phyloP scores from a whole-genome alignment of 345 rosid species.

The Acer saccharum region DNA sequence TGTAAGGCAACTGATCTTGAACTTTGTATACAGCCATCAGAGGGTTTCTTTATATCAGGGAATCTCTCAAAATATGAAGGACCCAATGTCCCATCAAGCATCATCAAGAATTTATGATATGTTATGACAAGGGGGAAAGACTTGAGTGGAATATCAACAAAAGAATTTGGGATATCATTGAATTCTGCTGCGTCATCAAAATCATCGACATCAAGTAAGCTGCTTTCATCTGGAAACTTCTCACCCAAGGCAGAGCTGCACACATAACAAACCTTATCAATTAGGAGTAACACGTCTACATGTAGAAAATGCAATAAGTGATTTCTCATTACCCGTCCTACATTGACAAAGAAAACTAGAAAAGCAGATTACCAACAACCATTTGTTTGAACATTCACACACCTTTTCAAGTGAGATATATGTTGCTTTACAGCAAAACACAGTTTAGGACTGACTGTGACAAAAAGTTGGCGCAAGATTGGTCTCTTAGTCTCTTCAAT shows the following conservation, averaged over 20 bases:
- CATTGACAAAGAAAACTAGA: not conserved
- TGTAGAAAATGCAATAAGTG: not conserved
- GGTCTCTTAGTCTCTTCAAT: conserved; percentile 15
- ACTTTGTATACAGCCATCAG: conserved; percentile 15
- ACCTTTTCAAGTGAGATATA: conserved; percentile 48
- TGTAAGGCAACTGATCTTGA: conserved; percentile 27
- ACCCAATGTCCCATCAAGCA: conserved; percentile 57
- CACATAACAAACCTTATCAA: not conserved
- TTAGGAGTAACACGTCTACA: no score
- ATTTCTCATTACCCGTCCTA: not conserved
- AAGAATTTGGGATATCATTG: conserved; percentile 44
- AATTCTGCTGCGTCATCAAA: conserved; percentile 35
- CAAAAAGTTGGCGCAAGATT: conserved; percentile 49
- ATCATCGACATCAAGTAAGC: conserved; percentile 25
- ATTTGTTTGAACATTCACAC: not conserved
- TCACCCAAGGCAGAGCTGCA: conserved; percentile 39
- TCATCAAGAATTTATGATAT: conserved; percentile 48
- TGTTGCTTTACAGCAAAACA: conserved; percentile 50
- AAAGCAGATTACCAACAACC: not conserved
- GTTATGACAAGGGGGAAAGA: conserved; percentile 52
- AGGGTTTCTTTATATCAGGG: conserved; percentile 29
- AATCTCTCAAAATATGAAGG: conserved; percentile 48
- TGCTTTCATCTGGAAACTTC: conserved; percentile 18
- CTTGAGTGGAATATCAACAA: conserved; percentile 28
- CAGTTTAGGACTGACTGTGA: conserved; percentile 46